A percentile compares a stretch with the other conserved stretches of the same genome.
Evolutionary conservation across 2,329 filamentous ascomycete genomes (phyloP).

Genomic region (Aspergillus hiratsukae): DNA sequence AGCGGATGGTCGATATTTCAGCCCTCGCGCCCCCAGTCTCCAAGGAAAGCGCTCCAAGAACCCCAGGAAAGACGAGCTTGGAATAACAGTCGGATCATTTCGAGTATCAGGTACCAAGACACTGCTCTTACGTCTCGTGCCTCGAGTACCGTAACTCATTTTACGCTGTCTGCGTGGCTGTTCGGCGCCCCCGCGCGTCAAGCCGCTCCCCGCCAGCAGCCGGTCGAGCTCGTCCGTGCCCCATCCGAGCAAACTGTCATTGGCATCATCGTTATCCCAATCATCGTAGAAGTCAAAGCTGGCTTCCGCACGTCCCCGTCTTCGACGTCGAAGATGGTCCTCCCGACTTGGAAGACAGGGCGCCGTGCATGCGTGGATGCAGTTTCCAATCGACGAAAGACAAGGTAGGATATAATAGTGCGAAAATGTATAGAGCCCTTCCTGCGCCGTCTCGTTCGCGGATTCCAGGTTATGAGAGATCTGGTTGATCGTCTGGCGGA

Average conservation of each 20-base stretch:
- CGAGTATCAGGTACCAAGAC: conserved; percentile 47
- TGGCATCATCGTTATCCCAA: conserved; percentile 68
- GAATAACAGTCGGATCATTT: conserved; percentile 80
- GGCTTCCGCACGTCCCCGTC: conserved; percentile 67
- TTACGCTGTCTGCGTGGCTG: conserved; percentile 70
- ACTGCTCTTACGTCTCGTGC: conserved; percentile 56
- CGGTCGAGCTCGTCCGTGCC: conserved; percentile 81
- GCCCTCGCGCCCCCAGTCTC: conserved; percentile 69
- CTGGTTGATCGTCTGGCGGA: conserved; percentile 90
- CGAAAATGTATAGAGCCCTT: conserved; percentile 81
- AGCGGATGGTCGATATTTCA: conserved; percentile 85
- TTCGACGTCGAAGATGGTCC: conserved; percentile 66
- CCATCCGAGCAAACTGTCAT: conserved; percentile 66
- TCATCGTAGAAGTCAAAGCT: conserved; percentile 98
- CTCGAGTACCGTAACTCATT: conserved; percentile 84
- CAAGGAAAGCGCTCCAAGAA: conserved; percentile 82
- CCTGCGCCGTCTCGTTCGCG: conserved; percentile 87
- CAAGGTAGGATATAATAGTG: conserved; percentile 83
- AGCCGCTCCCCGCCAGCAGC: conserved; percentile 65
- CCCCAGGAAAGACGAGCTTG: conserved; percentile 76
- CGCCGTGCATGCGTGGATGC: conserved; percentile 66
- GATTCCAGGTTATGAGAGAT: conserved; percentile 86
- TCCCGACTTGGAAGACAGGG: conserved; percentile 65
- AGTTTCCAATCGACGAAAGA: conserved; percentile 60
- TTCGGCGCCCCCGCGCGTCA: conserved; percentile 39